Conservation (phyloP, 2,329 filamentous ascomycete species). For the Penicillium sp. region DNA sequence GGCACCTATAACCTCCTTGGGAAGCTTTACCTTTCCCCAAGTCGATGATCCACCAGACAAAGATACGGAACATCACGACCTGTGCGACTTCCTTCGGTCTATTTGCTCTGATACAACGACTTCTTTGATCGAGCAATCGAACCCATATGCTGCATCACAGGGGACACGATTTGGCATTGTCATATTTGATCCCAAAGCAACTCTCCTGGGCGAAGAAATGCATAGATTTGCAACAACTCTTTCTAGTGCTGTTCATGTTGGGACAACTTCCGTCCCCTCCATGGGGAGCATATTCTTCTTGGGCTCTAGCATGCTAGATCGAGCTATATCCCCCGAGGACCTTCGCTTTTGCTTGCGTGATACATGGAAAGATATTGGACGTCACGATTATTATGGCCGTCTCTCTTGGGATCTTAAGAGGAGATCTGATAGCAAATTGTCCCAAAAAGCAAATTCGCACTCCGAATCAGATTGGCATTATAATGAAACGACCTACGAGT, state of each 20-base stretch:
- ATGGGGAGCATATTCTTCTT: conserved; percentile 38
- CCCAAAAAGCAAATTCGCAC: background rate
- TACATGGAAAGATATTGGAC: conserved; percentile 32
- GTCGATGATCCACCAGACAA: background rate
- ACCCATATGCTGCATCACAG: conserved; percentile 20
- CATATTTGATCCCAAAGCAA: conserved; percentile 25
- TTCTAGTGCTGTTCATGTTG: conserved; percentile 8
- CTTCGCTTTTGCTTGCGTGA: conserved; percentile 24
- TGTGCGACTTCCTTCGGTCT: conserved; percentile 19
- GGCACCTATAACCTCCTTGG: conserved; percentile 7
- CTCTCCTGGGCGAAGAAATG: conserved; percentile 25
- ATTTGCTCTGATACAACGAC: conserved; percentile 13
- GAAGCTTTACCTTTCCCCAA: background rate
- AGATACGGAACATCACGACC: background rate
- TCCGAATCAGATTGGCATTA: background rate
- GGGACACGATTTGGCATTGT: conserved; percentile 28
- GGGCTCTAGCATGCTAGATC: conserved; percentile 24
- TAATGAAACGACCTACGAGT: background rate
- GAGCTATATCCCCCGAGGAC: conserved; percentile 15
- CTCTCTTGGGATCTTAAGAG: conserved; percentile 19
- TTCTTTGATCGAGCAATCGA: conserved; percentile 16
- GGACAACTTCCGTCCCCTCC: background rate
- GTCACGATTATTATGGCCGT: conserved; percentile 35
- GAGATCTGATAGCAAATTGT: background rate
- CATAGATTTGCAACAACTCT: conserved; percentile 22